Conservation (phyloP, 805 yeast genomes). For the Kodamaea nitidulidarum region DNA sequence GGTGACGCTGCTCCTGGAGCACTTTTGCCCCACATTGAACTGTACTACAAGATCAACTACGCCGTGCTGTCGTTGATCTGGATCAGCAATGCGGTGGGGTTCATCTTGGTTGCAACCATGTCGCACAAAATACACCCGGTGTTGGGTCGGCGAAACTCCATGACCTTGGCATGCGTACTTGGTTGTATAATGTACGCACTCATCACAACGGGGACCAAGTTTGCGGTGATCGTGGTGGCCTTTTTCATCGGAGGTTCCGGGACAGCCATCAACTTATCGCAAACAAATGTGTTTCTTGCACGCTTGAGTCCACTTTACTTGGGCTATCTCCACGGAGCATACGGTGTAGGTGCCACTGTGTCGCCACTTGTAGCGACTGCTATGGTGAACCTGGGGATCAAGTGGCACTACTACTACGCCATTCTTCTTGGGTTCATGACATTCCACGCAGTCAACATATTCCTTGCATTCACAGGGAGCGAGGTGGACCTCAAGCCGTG, state of each 20-base stretch:
- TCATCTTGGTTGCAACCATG: constrained; percentile 46
- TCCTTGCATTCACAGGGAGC: constrained; percentile 46
- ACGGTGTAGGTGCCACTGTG: constrained; percentile 69
- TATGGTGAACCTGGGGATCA: constrained; percentile 45
- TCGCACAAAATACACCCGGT: constrained; percentile 40
- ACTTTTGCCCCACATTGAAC: constrained; percentile 51
- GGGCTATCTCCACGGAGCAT: constrained; percentile 63
- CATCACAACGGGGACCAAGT: constrained; percentile 46
- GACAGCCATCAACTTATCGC: constrained; percentile 45
- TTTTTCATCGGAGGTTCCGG: constrained; percentile 61
- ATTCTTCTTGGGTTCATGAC: constrained; percentile 42
- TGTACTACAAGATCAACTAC: constrained; percentile 44
- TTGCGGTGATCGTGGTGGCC: constrained; percentile 45
- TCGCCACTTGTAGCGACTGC: constrained; percentile 63
- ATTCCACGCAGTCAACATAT: constrained; percentile 28
- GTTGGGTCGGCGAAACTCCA: constrained; percentile 40
- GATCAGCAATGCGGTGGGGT: constrained; percentile 57
- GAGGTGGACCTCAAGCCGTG: constrained; percentile 42
- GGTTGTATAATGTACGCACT: constrained; percentile 42
- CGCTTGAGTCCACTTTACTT: constrained; percentile 50
- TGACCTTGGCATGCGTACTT: constrained; percentile 34
- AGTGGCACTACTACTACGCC: constrained; percentile 54
- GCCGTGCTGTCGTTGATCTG: constrained; percentile 55
- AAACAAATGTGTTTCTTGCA: constrained; percentile 49
- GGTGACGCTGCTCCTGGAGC: constrained; percentile 61